phyloP scores from a whole-genome alignment of 2,329 filamentous ascomycete genomes.

The Epichloe scottii region DNA sequence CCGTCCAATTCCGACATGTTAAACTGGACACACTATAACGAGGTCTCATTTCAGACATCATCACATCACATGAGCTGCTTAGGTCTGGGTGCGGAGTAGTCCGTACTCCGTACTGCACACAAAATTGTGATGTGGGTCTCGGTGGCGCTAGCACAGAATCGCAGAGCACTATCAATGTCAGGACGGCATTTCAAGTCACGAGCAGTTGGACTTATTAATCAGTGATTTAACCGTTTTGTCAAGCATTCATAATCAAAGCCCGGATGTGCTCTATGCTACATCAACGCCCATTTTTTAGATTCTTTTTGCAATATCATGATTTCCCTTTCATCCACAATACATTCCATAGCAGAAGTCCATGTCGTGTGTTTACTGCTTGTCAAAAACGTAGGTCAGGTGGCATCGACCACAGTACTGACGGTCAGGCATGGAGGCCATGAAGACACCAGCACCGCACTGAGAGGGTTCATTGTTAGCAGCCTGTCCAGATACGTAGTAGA shows the following conservation, averaged over 20 bases:
- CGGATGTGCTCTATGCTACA: constrained; percentile 31
- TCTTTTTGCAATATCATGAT: constrained; percentile 20
- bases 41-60: no score
- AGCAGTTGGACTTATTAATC: background rate
- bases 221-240: constrained; percentile 13
- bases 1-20: no score
- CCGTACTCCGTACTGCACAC: no score
- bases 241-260: constrained; percentile 28
- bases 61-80: no score
- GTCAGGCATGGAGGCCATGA: constrained; percentile 99
- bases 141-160: no score
- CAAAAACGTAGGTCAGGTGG: constrained; percentile 63
- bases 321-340: constrained; percentile 18
- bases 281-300: constrained; percentile 22
- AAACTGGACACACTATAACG: no score
- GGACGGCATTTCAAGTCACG: background rate
- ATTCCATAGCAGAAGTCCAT: constrained; percentile 17
- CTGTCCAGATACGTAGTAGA: background rate
- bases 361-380: constrained; percentile 43
- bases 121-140: no score
- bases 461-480: background rate
- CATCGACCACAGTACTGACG: constrained; percentile 87
- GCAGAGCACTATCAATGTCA: no score
- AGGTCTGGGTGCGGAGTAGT: no score
- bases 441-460: constrained; percentile 98